Conservation (phyloP, 1,139 yeast species). For the Candida freyschussii region DNA sequence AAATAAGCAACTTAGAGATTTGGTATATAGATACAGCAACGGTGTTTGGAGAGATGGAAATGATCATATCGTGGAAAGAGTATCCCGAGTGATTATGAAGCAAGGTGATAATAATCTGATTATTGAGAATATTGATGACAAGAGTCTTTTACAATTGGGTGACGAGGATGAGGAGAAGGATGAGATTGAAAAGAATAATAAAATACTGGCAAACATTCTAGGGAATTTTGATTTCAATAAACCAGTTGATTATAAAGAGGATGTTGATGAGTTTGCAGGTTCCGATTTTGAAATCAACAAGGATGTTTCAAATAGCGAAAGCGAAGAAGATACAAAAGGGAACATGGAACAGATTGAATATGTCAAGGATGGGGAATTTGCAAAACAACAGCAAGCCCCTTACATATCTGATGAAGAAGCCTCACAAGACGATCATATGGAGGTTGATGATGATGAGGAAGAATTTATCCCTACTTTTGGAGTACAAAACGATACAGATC, state of each 20-base stretch:
- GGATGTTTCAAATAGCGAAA: slow-evolving; percentile 21
- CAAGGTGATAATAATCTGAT: slow-evolving; percentile 18
- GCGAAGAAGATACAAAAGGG: slow-evolving; percentile 40
- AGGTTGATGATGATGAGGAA: slow-evolving; percentile 27
- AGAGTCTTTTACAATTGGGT: slow-evolving; percentile 9
- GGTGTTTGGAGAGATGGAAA: slow-evolving; percentile 83
- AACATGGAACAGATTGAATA: slow-evolving; percentile 24
- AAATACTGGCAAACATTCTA: slow-evolving; percentile 50
- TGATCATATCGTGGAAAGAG: slow-evolving; percentile 70
- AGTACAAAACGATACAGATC: not conserved
- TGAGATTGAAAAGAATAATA: slow-evolving; percentile 36
- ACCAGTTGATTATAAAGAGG: slow-evolving; percentile 50
- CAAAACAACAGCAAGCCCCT: slow-evolving; percentile 16
- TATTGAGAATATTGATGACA: slow-evolving; percentile 25
- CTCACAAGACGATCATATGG: slow-evolving; percentile 26
- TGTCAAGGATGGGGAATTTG: slow-evolving; percentile 27
- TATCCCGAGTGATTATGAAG: slow-evolving; percentile 27
- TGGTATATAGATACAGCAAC: slow-evolving; percentile 56
- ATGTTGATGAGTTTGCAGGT: slow-evolving; percentile 38
- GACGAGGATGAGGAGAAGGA: slow-evolving; percentile 30
- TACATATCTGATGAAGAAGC: slow-evolving; percentile 29
- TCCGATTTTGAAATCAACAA: slow-evolving; percentile 49
- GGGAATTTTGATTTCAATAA: slow-evolving; percentile 54
- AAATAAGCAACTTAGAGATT: slow-evolving; percentile 52
- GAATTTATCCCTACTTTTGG: slow-evolving; percentile 54